A percentile compares a stretch with the other conserved stretches of the same genome.
These are phyloP conservation scores for Ilyonectria mors-panacis DNA, from an alignment of 2,329 filamentous ascomycete genomes.

Conservation along the genomic window DNA sequence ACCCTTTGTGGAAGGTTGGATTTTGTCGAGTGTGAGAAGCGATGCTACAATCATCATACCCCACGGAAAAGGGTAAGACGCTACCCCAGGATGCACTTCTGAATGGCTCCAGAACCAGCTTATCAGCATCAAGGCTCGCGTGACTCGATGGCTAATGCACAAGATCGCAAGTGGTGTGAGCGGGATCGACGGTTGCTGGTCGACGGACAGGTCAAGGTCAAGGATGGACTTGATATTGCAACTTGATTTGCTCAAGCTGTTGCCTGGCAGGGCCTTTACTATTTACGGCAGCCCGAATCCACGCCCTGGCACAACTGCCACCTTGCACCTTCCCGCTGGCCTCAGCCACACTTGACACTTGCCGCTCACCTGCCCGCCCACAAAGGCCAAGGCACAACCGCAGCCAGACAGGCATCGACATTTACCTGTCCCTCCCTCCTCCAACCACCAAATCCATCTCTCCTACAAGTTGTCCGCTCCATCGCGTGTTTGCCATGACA, in stretches of 20 bases:
- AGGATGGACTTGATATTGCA: not conserved
- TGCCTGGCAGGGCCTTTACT: conserved; percentile 5
- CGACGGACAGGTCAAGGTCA: not conserved
- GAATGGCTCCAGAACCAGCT: conserved; percentile 10
- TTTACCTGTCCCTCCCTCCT: conserved; percentile 36
- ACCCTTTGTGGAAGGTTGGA: not conserved
- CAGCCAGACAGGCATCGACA: conserved; percentile 42
- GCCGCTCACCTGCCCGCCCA: conserved; percentile 4
- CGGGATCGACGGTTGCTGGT: conserved; percentile 15
- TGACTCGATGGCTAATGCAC: conserved; percentile 6
- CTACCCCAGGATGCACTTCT: not conserved
- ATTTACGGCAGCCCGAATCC: conserved; percentile 19
- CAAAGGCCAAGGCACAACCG: conserved; percentile 34
- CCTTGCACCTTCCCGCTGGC: conserved; percentile 38
- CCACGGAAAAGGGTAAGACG: not conserved
- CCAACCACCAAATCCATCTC: conserved; percentile 12
- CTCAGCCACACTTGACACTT: conserved; percentile 33
- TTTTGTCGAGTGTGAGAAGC: not conserved
- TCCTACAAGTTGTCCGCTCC: conserved; percentile 12
- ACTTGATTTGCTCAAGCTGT: not conserved
- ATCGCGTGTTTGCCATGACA: conserved; percentile 55
- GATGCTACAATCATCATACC: not conserved
- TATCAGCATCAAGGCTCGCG: conserved; percentile 16
- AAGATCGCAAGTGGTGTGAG: conserved; percentile 16
- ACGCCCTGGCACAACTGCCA: conserved; percentile 35